These are phyloP conservation scores for Microthyrium microscopicum DNA, from an alignment of 2,329 filamentous ascomycete genomes.

Conservation along the genomic window DNA sequence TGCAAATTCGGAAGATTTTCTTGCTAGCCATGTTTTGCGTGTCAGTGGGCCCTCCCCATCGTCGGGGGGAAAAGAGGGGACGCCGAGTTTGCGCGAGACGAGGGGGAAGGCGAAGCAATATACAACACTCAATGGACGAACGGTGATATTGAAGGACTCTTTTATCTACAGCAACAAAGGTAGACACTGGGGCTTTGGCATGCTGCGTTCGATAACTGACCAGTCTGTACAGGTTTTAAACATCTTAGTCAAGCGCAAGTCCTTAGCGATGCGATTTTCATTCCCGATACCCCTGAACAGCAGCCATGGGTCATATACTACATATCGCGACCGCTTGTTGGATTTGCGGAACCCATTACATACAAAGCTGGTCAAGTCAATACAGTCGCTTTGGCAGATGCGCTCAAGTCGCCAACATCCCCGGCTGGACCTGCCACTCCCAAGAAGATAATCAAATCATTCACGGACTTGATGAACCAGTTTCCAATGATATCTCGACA, in stretches of 20 bases:
- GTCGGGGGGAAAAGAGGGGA: slow-evolving; percentile 33
- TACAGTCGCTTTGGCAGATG: slow-evolving; percentile 11
- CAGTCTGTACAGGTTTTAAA: slow-evolving; percentile 63
- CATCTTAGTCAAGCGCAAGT: slow-evolving; percentile 77
- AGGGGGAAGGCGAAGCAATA: slow-evolving; percentile 90
- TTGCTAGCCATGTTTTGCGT: slow-evolving; percentile 90
- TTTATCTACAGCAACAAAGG: slow-evolving; percentile 95
- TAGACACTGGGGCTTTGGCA: slow-evolving; percentile 19
- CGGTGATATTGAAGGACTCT: slow-evolving; percentile 84
- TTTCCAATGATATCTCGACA: slow-evolving; percentile 94
- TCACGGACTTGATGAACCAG: slow-evolving; percentile 73
- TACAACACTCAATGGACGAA: slow-evolving; percentile 79
- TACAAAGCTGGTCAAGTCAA: slow-evolving; percentile 24
- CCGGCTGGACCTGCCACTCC: slow-evolving; percentile 24
- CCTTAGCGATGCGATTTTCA: slow-evolving; percentile 70
- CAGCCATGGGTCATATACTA: slow-evolving; percentile 95
- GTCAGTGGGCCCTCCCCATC: slow-evolving; percentile 38
- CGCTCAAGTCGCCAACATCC: slow-evolving; percentile 18
- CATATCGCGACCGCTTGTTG: slow-evolving; percentile 77
- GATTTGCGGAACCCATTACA: slow-evolving; percentile 60
- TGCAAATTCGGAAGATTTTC: slow-evolving; percentile 79
- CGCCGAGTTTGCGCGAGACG: slow-evolving; percentile 53
- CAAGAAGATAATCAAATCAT: slow-evolving; percentile 85
- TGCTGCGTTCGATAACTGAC: slow-evolving; percentile 1
- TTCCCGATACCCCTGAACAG: slow-evolving; percentile 73